Percentiles rank a stretch among this genome's conserved stretches.
phyloP scores from a whole-genome alignment of 805 yeast genomes.

The Martiniozyma abietophila region DNA sequence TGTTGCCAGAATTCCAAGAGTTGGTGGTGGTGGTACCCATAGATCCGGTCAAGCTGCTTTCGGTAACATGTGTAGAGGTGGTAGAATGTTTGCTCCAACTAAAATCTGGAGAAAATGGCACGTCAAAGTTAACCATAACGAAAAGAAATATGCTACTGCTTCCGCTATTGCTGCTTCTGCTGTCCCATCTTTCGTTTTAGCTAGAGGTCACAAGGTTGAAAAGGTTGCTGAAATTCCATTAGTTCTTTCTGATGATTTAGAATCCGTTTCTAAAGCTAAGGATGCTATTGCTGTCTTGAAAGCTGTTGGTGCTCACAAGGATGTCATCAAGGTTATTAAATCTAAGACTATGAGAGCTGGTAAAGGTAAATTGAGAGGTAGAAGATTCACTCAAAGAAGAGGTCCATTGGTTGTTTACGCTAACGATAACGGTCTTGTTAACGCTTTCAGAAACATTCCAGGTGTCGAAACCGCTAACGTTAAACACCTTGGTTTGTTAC shows the following conservation, averaged over 20 bases:
- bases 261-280: slow-evolving; percentile 92
- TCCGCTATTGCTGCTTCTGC: slow-evolving; percentile 99
- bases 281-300: slow-evolving; percentile 97
- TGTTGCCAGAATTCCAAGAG: slow-evolving; percentile 99
- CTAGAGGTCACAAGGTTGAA: slow-evolving; percentile 99
- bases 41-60: slow-evolving; percentile 99
- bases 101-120: slow-evolving; percentile 99
- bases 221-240: slow-evolving; percentile 97
- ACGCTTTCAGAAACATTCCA: slow-evolving; percentile 99
- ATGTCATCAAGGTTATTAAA: slow-evolving; percentile 94
- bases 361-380: slow-evolving; percentile 99
- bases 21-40: slow-evolving; percentile 99
- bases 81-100: slow-evolving; percentile 99
- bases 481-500: slow-evolving; percentile 86
- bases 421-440: slow-evolving; percentile 94
- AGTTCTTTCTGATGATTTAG: slow-evolving; percentile 89
- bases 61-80: slow-evolving; percentile 99
- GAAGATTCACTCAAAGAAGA: slow-evolving; percentile 99
- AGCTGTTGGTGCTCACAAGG: slow-evolving; percentile 98
- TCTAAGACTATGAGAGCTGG: slow-evolving; percentile 99
- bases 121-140: slow-evolving; percentile 99
- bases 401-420: slow-evolving; percentile 99
- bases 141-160: slow-evolving; percentile 99
- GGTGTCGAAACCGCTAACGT: slow-evolving; percentile 98
- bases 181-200: slow-evolving; percentile 95